Conservation (phyloP, 352 stramenopile genomes). For the Labyrinthula sp. region DNA sequence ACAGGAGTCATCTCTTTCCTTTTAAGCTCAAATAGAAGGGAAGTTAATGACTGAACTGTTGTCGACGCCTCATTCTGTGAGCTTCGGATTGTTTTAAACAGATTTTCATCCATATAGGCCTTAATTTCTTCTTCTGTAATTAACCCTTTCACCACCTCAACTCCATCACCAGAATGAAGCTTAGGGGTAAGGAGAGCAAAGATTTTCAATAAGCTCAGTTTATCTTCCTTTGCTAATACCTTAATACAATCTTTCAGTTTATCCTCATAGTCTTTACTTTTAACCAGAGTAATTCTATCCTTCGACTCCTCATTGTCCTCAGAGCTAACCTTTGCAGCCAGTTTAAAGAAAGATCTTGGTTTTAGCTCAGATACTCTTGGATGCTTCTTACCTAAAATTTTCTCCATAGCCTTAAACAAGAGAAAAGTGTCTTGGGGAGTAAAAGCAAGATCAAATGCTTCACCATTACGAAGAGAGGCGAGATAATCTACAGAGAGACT, state of each 20-base stretch:
- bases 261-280: conserved; percentile 90
- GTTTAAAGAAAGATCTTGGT: conserved; percentile 84
- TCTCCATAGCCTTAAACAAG: conserved; percentile 56
- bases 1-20: conserved; percentile 45
- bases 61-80: conserved; percentile 44
- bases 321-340: too few relatives aligned
- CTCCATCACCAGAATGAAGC: conserved; percentile 47
- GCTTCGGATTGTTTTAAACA: conserved; percentile 45
- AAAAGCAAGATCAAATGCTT: conserved; percentile 66
- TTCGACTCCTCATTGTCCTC: conserved; percentile 48
- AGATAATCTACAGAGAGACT: conserved; percentile 57
- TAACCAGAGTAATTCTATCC: conserved; percentile 81
- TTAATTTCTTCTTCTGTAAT: conserved; percentile 54
- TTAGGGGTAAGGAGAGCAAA: conserved; percentile 51
- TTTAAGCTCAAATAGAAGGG: conserved; percentile 46
- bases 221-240: conserved; percentile 53
- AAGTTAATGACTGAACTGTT: conserved; percentile 44
- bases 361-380: conserved; percentile 66
- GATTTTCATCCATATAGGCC: conserved; percentile 45
- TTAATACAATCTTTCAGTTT: conserved; percentile 73
- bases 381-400: conserved; percentile 50
- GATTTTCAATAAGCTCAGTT: conserved; percentile 53
- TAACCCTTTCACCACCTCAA: conserved; percentile 40
- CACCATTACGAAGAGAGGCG: too few relatives aligned
- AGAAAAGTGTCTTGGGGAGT: conserved; percentile 86